These are phyloP conservation scores for Paramecium biaurelia DNA, from an alignment of 73 alveolate species.

Conservation along the genomic window DNA sequence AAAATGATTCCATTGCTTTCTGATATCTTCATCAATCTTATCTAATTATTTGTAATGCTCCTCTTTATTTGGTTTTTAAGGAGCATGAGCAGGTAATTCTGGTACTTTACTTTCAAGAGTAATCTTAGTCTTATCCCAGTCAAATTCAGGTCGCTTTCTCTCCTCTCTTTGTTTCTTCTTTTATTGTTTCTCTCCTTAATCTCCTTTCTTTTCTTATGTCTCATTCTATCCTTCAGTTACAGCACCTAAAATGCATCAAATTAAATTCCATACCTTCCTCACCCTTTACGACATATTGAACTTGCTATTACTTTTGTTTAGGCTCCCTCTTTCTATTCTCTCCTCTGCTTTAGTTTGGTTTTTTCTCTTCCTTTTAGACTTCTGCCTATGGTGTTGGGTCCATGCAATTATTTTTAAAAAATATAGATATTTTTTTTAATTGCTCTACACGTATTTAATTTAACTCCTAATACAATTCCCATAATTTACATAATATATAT, in stretches of 20 bases:
- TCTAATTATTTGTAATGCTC: background rate
- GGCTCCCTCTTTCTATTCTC: constrained; percentile 28
- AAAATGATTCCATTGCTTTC: constrained; percentile 10
- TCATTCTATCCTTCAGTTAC: background rate
- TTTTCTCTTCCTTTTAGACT: constrained; percentile 8
- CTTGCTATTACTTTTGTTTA: background rate
- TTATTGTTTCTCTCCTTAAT: background rate
- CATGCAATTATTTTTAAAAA: background rate
- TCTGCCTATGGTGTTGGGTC: constrained; percentile 30
- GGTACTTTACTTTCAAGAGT: constrained; percentile 8
- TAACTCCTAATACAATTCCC: background rate
- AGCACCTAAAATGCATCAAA: background rate
- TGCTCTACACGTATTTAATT: constrained; percentile 23
- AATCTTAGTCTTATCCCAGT: constrained; percentile 41
- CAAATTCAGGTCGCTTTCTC: constrained; percentile 10
- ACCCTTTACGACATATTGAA: background rate
- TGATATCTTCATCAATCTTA: constrained; percentile 13
- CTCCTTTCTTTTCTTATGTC: background rate
- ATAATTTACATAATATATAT: background rate
- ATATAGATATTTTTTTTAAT: constrained; percentile 16
- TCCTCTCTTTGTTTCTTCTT: background rate
- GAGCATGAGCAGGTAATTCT: constrained; percentile 1
- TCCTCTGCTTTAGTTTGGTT: background rate
- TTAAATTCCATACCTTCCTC: background rate
- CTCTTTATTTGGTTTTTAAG: constrained; percentile 14